These are phyloP conservation scores for Polygonum maritimum DNA, from an alignment of 148 eudicot genomes.

Conservation along the genomic window DNA sequence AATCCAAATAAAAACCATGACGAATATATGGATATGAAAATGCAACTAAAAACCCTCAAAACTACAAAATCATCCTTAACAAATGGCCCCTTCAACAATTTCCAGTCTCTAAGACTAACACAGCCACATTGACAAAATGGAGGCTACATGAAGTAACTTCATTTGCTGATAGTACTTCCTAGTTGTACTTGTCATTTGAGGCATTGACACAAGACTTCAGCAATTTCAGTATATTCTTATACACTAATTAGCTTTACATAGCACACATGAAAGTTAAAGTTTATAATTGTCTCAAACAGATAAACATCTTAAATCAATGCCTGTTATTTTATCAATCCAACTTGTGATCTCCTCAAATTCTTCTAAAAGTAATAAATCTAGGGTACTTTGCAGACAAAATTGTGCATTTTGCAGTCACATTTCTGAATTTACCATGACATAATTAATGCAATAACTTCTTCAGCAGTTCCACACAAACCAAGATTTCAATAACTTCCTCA, in stretches of 20 bases:
- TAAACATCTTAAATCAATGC: no score
- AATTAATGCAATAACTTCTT: neutral
- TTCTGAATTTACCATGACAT: neutral
- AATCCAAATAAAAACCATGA: neutral
- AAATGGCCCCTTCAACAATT: neutral
- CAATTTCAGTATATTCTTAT: neutral
- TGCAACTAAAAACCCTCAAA: neutral
- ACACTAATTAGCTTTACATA: neutral
- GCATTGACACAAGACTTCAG: neutral
- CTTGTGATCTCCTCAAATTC: neutral
- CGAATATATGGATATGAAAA: neutral
- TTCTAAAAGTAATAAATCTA: neutral
- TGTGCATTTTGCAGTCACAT: neutral
- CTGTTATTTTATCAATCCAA: neutral
- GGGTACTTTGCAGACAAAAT: neutral
- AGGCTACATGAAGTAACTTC: neutral
- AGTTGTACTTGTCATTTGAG: neutral
- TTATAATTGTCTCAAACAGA: no score
- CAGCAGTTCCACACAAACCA: neutral
- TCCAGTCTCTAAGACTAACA: neutral
- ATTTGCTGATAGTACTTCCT: neutral
- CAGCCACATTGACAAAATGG: neutral
- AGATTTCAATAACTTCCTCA: no score
- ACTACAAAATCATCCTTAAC: neutral
- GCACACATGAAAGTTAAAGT: no score